Conservation (phyloP, 2,329 filamentous ascomycete genomes). For the Fusarium sp. region DNA sequence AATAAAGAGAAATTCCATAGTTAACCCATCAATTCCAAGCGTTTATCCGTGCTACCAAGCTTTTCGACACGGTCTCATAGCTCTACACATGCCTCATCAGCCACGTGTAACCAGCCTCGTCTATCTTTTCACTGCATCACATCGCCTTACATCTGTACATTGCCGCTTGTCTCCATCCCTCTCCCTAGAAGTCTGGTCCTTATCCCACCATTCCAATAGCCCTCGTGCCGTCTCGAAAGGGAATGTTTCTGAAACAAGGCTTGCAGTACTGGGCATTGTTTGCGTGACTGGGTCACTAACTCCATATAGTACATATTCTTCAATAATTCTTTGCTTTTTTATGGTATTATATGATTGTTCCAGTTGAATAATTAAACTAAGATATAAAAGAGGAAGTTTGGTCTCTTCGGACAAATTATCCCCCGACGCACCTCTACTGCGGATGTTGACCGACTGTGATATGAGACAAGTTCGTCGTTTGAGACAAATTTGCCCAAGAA, state of each 20-base stretch:
- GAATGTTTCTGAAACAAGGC: slow-evolving; percentile 41
- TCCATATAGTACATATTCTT: not conserved
- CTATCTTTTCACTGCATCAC: slow-evolving; percentile 1
- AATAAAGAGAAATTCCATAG: too few relatives aligned
- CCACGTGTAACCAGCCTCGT: slow-evolving; percentile 29
- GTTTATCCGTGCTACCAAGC: not conserved
- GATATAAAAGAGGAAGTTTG: not conserved
- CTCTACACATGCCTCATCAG: slow-evolving; percentile 15
- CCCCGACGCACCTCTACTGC: not conserved
- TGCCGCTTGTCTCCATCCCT: slow-evolving; percentile 1
- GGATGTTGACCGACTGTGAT: slow-evolving; percentile 1
- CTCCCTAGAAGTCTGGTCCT: slow-evolving; percentile 28
- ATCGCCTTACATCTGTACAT: not conserved
- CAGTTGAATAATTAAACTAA: not conserved
- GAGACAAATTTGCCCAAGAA: slow-evolving; percentile 14
- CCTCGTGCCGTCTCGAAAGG: slow-evolving; percentile 4
- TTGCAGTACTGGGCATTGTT: slow-evolving; percentile 14
- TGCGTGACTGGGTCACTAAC: too few relatives aligned
- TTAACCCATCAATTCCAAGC: slow-evolving; percentile 1
- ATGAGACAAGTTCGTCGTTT: not conserved
- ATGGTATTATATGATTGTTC: not conserved
- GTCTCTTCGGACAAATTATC: not conserved
- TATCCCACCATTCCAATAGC: slow-evolving; percentile 30
- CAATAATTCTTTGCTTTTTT: not conserved
- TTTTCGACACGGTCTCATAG: not conserved